phyloP scores from a whole-genome alignment of 2,329 filamentous ascomycete species.

The Dendryphion nanum region DNA sequence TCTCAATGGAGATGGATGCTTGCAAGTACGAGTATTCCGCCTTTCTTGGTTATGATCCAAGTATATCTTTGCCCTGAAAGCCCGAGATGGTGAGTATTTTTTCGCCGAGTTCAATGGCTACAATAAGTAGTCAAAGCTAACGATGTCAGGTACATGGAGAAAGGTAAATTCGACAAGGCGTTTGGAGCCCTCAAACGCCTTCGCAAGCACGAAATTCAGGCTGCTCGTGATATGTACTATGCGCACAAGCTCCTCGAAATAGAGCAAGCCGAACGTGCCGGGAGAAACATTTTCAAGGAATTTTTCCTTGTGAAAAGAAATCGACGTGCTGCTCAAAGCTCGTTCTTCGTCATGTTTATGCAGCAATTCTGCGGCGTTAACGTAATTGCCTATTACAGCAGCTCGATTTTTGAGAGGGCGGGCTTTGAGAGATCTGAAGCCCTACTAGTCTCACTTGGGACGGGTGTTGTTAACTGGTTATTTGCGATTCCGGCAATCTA shows the following conservation, averaged over 20 bases:
- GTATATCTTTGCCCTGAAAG: slow-evolving; percentile 32
- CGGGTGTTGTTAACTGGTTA: slow-evolving; percentile 46
- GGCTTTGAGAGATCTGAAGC: slow-evolving; percentile 37
- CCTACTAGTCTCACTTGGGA: slow-evolving; percentile 42
- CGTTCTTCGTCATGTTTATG: slow-evolving; percentile 38
- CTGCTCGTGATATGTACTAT: slow-evolving; percentile 58
- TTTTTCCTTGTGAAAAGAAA: slow-evolving; percentile 34
- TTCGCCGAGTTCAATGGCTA: no score
- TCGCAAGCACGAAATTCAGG: slow-evolving; percentile 53
- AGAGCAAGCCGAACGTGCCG: slow-evolving; percentile 35
- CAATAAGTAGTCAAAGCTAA: not conserved
- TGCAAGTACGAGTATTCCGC: slow-evolving; percentile 30
- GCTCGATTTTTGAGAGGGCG: slow-evolving; percentile 30
- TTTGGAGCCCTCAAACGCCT: slow-evolving; percentile 49
- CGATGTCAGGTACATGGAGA: slow-evolving; percentile 29
- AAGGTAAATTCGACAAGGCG: slow-evolving; percentile 33
- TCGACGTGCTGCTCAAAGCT: slow-evolving; percentile 30
- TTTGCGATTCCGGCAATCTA: slow-evolving; percentile 48
- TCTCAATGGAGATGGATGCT: slow-evolving; percentile 35
- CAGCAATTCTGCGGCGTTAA: slow-evolving; percentile 36
- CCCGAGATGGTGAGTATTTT: slow-evolving; percentile 24
- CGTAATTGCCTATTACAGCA: slow-evolving; percentile 26
- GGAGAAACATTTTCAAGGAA: slow-evolving; percentile 29
- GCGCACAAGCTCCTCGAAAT: slow-evolving; percentile 35
- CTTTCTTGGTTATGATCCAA: slow-evolving; percentile 28